Conservation (phyloP, 176 grass and related monocot genomes). For the Zea luxurians region DNA sequence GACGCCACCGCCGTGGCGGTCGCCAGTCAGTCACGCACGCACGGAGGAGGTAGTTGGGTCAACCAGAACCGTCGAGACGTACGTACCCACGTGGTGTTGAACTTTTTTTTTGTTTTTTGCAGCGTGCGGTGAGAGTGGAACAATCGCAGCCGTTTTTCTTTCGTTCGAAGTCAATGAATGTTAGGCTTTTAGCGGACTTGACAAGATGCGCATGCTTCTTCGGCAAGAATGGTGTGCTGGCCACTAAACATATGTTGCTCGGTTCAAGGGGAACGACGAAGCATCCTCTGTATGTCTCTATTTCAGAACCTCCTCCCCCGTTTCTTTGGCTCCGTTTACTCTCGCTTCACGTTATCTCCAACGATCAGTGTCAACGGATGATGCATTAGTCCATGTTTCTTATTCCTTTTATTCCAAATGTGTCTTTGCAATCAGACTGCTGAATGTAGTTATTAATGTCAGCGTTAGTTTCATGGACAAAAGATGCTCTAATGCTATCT, state of each 20-base stretch:
- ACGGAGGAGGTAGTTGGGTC: not conserved
- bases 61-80: not conserved
- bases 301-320: too few species aligned
- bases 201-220: not conserved
- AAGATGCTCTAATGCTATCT: too few species aligned
- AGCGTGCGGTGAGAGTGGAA: not conserved
- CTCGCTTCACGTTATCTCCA: not conserved
- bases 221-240: not conserved
- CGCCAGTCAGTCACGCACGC: not conserved
- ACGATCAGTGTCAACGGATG: not conserved
- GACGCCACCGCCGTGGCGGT: too few species aligned
- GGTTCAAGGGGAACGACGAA: too few species aligned
- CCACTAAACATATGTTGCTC: too few species aligned
- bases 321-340: too few species aligned
- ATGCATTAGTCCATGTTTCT: not conserved
- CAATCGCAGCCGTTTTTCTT: not conserved
- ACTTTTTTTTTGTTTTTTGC: not conserved
- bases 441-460: too few species aligned
- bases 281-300: too few species aligned
- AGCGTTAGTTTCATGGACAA: too few species aligned
- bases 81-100: not conserved
- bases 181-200: not conserved
- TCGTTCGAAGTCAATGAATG: conserved; percentile 6
- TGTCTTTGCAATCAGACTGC: too few species aligned
- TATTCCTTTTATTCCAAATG: not conserved